These are phyloP conservation scores for Malus asiatica DNA, from an alignment of 306 rosid species.

Conservation along the genomic window DNA sequence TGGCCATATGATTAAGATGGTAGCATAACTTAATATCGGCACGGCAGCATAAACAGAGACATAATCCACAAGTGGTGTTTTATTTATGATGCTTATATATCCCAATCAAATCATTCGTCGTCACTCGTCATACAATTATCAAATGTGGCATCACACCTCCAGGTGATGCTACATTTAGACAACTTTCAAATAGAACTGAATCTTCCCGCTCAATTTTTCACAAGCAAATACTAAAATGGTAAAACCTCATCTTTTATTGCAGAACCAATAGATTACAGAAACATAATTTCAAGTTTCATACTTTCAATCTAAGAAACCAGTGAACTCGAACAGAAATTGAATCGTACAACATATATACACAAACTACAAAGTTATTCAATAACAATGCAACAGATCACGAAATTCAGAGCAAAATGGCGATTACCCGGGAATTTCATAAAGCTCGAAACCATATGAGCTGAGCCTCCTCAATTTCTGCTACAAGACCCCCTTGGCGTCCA, in stretches of 20 bases:
- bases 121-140: not conserved
- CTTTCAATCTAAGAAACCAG: not conserved
- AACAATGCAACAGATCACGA: not conserved
- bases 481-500: conserved; percentile 47
- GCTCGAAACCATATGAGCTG: not conserved
- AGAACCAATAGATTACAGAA: not conserved
- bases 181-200: not conserved
- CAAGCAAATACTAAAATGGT: not conserved
- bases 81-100: not conserved
- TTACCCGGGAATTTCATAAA: not conserved
- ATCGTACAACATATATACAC: not conserved
- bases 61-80: not conserved
- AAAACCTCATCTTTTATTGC: not conserved
- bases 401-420: not conserved
- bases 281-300: not conserved
- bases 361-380: not conserved
- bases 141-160: not conserved
- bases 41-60: not conserved
- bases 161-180: not conserved
- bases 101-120: not conserved
- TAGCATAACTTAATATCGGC: not conserved
- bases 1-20: not conserved
- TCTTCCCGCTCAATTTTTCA: not conserved
- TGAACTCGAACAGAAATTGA: not conserved
- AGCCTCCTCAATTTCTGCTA: not conserved